phyloP scores from a whole-genome alignment of 148 eudicot genomes.

The Spergularia bocconei region DNA sequence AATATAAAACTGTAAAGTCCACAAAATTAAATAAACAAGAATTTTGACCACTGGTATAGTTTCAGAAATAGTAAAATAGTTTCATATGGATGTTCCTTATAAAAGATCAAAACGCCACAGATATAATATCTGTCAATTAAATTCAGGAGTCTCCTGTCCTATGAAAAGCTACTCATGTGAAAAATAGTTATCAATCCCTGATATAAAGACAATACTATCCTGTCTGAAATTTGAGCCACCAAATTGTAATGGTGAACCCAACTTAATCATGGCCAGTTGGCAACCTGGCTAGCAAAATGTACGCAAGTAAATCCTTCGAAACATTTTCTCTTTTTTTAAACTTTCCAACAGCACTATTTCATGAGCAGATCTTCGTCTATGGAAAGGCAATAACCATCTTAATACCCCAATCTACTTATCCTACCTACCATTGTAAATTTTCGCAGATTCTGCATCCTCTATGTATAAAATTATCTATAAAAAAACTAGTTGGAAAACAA shows the following conservation, averaged over 20 bases:
- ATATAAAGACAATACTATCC: not conserved
- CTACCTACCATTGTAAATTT: not conserved
- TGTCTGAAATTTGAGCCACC: not conserved
- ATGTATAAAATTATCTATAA: too few relatives aligned
- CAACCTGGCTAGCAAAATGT: not conserved
- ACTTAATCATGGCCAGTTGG: not conserved
- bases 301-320: not conserved
- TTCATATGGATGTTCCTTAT: not conserved
- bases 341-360: not conserved
- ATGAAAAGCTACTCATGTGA: not conserved
- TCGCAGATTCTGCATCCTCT: not conserved
- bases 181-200: not conserved
- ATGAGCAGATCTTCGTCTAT: not conserved
- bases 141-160: not conserved
- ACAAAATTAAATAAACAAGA: slow-evolving; percentile 2
- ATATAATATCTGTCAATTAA: not conserved
- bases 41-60: not conserved
- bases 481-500: not conserved
- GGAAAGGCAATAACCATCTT: not conserved
- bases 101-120: not conserved
- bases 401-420: not conserved
- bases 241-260: not conserved
- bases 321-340: not conserved
- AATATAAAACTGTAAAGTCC: not conserved
- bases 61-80: not conserved